Evolutionary conservation across 139 green algal species (phyloP).

Genomic region (Yamagishiella unicocca): DNA sequence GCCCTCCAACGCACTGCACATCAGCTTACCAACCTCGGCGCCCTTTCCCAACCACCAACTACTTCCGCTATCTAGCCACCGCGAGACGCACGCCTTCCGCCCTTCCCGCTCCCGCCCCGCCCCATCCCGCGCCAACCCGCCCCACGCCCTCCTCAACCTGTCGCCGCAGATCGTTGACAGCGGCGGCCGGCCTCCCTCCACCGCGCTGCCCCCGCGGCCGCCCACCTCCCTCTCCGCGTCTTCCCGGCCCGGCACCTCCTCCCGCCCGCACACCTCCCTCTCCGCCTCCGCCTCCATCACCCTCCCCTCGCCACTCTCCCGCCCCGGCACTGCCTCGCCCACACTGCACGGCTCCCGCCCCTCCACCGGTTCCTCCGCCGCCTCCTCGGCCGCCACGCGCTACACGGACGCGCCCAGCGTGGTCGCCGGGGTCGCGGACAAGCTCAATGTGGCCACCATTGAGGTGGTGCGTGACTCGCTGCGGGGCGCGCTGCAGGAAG

Average conservation of each 20-base stretch:
- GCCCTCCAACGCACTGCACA: no score
- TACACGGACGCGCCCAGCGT: slow-evolving; percentile 41
- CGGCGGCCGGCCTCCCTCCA: slow-evolving; percentile 11
- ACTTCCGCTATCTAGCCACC: no score
- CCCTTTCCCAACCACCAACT: no score
- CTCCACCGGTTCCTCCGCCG: slow-evolving; percentile 19
- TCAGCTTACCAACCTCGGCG: no score
- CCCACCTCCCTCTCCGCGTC: background rate
- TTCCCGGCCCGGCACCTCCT: slow-evolving; percentile 35
- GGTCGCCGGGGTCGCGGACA: slow-evolving; percentile 38
- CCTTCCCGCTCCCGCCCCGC: no score
- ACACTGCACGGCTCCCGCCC: background rate
- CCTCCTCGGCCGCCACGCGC: background rate
- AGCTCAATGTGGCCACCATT: slow-evolving; percentile 57
- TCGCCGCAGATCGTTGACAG: background rate
- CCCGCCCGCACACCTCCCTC: background rate
- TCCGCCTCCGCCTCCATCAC: slow-evolving; percentile 35
- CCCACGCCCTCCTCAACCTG: no score
- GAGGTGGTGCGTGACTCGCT: slow-evolving; percentile 50
- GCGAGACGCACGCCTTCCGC: no score
- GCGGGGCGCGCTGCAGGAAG: slow-evolving; percentile 41
- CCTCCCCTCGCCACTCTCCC: background rate
- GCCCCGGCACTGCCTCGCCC: slow-evolving; percentile 32
- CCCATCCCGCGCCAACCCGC: no score
- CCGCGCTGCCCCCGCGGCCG: slow-evolving; percentile 12